phyloP scores from a whole-genome alignment of 768 basidiomycete genomes.

The Chalciporus chontae region DNA sequence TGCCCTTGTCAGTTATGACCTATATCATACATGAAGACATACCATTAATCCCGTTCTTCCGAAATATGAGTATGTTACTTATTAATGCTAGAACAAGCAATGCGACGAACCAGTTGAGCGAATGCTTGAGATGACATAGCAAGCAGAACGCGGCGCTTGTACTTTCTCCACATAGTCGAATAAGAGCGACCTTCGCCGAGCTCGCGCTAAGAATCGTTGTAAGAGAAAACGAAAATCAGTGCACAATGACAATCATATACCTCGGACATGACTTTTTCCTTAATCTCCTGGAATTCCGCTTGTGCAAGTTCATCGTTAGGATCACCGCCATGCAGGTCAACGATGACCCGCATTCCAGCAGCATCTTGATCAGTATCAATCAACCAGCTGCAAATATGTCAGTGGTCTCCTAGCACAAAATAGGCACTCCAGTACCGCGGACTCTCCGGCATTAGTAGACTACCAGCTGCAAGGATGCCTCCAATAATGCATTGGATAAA shows the following conservation, averaged over 20 bases:
- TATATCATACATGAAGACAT: slow-evolving; percentile 18
- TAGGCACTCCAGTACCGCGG: slow-evolving; percentile 52
- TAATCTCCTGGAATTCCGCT: slow-evolving; percentile 89
- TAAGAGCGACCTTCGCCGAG: slow-evolving; percentile 77
- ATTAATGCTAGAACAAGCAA: background rate
- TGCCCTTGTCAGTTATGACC: slow-evolving; percentile 5
- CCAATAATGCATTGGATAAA: slow-evolving; percentile 89
- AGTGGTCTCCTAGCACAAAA: background rate
- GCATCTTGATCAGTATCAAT: slow-evolving; percentile 83
- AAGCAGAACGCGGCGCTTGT: slow-evolving; percentile 82
- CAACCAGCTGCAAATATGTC: slow-evolving; percentile 59
- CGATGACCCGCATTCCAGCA: slow-evolving; percentile 82
- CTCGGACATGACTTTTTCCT: slow-evolving; percentile 70
- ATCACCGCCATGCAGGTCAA: slow-evolving; percentile 85
- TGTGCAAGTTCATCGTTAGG: slow-evolving; percentile 61
- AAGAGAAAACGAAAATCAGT: too few relatives aligned
- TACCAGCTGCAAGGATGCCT: slow-evolving; percentile 70
- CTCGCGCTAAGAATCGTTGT: slow-evolving; percentile 49
- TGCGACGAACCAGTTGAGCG: slow-evolving; percentile 76
- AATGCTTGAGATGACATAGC: slow-evolving; percentile 97
- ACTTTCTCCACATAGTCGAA: slow-evolving; percentile 78
- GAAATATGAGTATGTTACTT: slow-evolving; percentile 2
- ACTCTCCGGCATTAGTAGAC: slow-evolving; percentile 84
- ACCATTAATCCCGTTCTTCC: slow-evolving; percentile 93
- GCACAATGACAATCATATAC: slow-evolving; percentile 33